A percentile compares a stretch with the other conserved stretches of the same genome.
Evolutionary conservation across 1,139 yeast genomes (phyloP).

Genomic region (Zhuliangozyma blackwelliae): DNA sequence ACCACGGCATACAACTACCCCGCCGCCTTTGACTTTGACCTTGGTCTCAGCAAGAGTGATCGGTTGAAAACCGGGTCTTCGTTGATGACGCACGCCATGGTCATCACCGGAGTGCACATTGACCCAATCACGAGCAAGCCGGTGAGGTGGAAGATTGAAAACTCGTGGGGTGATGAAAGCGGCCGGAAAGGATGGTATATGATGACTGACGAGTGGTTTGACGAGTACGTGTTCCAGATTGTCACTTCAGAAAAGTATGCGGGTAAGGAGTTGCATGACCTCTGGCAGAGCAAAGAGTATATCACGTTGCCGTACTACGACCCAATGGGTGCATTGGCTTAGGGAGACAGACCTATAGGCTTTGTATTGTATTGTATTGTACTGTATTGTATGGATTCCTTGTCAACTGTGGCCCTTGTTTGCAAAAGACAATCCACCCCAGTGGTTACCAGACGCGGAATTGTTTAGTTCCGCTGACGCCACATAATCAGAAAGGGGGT

Average conservation of each 20-base stretch:
- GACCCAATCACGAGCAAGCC: conserved; percentile 42
- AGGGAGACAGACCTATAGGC: conserved; percentile 1
- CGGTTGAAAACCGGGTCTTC: conserved; percentile 53
- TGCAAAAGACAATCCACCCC: too few species aligned
- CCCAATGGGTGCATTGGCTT: conserved; percentile 84
- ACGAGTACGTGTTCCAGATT: conserved; percentile 78
- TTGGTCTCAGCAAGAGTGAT: conserved; percentile 49
- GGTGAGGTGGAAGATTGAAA: conserved; percentile 76
- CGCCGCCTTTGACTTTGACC: conserved; percentile 55
- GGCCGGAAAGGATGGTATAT: conserved; percentile 74
- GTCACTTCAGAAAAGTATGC: conserved; percentile 60
- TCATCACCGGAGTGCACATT: conserved; percentile 66
- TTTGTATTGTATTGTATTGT: not conserved
- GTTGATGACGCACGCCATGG: conserved; percentile 86
- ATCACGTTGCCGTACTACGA: conserved; percentile 71
- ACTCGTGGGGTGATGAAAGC: conserved; percentile 77
- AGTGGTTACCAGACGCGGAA: too few species aligned
- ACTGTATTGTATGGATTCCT: too few species aligned
- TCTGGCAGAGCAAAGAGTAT: conserved; percentile 50
- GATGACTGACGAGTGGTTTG: conserved; percentile 81
- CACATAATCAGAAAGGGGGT: too few species aligned
- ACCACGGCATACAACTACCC: conserved; percentile 61
- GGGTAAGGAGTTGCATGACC: conserved; percentile 36
- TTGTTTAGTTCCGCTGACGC: too few species aligned
- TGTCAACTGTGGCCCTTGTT: too few species aligned